phyloP scores from a whole-genome alignment of 2,329 filamentous ascomycete genomes.

The Chrysoporthe deuterocubensis region DNA sequence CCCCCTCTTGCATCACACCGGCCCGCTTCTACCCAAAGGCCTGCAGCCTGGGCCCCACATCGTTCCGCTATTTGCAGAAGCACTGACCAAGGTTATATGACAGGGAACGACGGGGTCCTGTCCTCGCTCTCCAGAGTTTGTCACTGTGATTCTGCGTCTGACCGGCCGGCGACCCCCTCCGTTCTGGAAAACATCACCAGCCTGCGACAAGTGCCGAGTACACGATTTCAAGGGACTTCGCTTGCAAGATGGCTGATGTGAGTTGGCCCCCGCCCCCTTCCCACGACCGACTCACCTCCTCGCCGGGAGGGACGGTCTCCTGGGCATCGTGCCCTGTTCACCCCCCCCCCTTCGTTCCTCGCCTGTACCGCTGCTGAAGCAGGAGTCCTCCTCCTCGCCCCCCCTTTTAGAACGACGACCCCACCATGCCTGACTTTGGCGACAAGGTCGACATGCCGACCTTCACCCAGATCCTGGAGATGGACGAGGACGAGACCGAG shows the following conservation, averaged over 20 bases:
- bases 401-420: slow-evolving; percentile 22
- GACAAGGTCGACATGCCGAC: slow-evolving; percentile 79
- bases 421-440: slow-evolving; percentile 64
- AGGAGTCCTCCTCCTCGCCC: background rate
- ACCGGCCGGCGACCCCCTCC: slow-evolving; percentile 19
- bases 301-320: too few relatives aligned
- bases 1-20: slow-evolving; percentile 30
- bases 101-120: slow-evolving; percentile 23
- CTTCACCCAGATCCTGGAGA: slow-evolving; percentile 95
- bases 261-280: background rate
- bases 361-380: slow-evolving; percentile 7
- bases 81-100: slow-evolving; percentile 28
- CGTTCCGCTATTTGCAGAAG: slow-evolving; percentile 26
- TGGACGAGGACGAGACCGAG: slow-evolving; percentile 90
- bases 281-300: background rate
- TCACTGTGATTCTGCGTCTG: slow-evolving; percentile 18
- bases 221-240: slow-evolving; percentile 18
- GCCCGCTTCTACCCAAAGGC: slow-evolving; percentile 28
- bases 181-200: slow-evolving; percentile 12
- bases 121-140: slow-evolving; percentile 15
- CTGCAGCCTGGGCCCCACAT: slow-evolving; percentile 27
- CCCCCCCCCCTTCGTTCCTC: background rate
- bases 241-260: slow-evolving; percentile 28
- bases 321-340: too few relatives aligned
- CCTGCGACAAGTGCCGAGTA: slow-evolving; percentile 18